phyloP scores from a whole-genome alignment of 805 yeast species.

The Zygosaccharomyces siamensis region DNA sequence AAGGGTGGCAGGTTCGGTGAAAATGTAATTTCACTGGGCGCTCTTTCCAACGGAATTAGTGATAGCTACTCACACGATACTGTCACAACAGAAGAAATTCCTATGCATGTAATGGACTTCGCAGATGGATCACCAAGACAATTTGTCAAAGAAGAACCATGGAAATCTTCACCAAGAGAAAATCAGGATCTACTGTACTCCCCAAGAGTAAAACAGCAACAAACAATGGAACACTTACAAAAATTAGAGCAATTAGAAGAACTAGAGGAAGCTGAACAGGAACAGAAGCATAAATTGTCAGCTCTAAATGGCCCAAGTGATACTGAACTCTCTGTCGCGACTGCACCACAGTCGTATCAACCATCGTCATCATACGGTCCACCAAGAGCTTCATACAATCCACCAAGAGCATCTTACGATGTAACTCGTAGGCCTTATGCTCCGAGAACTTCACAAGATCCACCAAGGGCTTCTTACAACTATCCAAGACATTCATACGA shows the following conservation, averaged over 20 bases:
- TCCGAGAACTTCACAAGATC: conserved; percentile 2
- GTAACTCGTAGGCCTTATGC: not conserved
- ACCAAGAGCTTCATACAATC: not conserved
- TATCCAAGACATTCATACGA: conserved; percentile 1
- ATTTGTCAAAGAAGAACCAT: conserved; percentile 18
- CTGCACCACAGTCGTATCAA: not conserved
- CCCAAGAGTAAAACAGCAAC: conserved; percentile 12
- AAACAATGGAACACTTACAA: not conserved
- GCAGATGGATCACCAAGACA: conserved; percentile 31
- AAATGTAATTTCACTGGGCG: conserved; percentile 30
- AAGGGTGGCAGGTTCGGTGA: conserved; percentile 38
- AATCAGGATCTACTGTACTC: conserved; percentile 27
- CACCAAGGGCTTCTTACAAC: conserved; percentile 3
- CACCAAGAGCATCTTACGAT: not conserved
- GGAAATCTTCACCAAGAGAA: conserved; percentile 27
- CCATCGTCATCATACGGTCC: not conserved
- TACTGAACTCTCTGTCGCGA: not conserved
- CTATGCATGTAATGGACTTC: conserved; percentile 29
- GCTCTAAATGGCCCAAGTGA: not conserved
- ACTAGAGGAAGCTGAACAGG: conserved; percentile 1
- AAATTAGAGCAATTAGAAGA: conserved; percentile 2
- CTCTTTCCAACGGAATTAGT: conserved; percentile 10
- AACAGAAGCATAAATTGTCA: conserved; percentile 2
- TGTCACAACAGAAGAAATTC: conserved; percentile 39
- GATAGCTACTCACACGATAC: conserved; percentile 27